Evolutionary conservation across 352 stramenopile species (phyloP).

Genomic region (Pythium folliculosum): DNA sequence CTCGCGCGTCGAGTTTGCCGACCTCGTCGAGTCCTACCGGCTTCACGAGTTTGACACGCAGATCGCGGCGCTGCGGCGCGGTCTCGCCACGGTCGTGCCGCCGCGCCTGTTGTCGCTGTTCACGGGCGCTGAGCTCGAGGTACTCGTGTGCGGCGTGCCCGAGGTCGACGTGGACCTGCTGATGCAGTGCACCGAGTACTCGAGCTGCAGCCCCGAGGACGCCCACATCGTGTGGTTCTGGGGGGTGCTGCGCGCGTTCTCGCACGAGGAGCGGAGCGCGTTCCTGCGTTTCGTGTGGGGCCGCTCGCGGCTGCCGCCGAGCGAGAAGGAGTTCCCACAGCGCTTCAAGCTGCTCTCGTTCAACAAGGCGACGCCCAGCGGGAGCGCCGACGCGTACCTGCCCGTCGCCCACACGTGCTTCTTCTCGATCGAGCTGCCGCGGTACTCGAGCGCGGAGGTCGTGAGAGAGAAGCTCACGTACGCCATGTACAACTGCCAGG

Average conservation of each 20-base stretch:
- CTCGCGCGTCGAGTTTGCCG: slow-evolving; percentile 74
- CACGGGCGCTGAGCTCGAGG: slow-evolving; percentile 75
- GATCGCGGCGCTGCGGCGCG: slow-evolving; percentile 46
- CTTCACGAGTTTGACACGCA: slow-evolving; percentile 79
- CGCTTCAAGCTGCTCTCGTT: slow-evolving; percentile 92
- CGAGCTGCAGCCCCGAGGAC: slow-evolving; percentile 65
- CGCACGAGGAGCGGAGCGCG: slow-evolving; percentile 80
- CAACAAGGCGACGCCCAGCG: slow-evolving; percentile 40
- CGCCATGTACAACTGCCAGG: slow-evolving; percentile 93
- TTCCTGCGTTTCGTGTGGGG: slow-evolving; percentile 94
- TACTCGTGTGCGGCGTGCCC: slow-evolving; percentile 82
- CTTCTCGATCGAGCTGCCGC: slow-evolving; percentile 95
- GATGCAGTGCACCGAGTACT: slow-evolving; percentile 86
- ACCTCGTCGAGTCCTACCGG: slow-evolving; percentile 79
- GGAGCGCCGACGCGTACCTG: slow-evolving; percentile 80
- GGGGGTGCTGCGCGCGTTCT: slow-evolving; percentile 73
- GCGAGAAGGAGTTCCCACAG: slow-evolving; percentile 85
- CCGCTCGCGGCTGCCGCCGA: slow-evolving; percentile 82
- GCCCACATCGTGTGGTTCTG: slow-evolving; percentile 89
- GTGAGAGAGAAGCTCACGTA: slow-evolving; percentile 85
- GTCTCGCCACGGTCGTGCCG: slow-evolving; percentile 79
- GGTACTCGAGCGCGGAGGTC: slow-evolving; percentile 89
- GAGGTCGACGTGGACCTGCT: slow-evolving; percentile 86
- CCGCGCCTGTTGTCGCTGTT: slow-evolving; percentile 75
- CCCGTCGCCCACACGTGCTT: slow-evolving; percentile 99